Base-by-base conservation (phyloP, 805 yeast genomes). In the Yarrowia divulgata region DNA sequence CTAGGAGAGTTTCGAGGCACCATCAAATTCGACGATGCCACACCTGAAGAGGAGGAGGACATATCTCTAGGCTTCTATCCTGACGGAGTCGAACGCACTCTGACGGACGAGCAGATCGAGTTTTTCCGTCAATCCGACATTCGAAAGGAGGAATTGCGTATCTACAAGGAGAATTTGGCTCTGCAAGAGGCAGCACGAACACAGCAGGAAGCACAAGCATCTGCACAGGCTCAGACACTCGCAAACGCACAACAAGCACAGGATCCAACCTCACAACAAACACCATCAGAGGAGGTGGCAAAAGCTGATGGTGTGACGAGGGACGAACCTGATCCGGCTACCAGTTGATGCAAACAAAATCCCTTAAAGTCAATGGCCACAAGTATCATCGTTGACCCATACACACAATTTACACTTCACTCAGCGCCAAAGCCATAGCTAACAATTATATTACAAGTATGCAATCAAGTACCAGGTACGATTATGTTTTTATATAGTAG, bases 51-150 rank as follows among this genome's bases (percentile, higher is more conserved):
- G 29, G 66, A 60, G 13, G 3, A 23, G 42, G 63, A 40, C 16
- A 32, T 34, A 9, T 29, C 48, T 8, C 46, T 49, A 8, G 60
- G 68, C n/a, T 48, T 69, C 40, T 73, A 73, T 40, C 64, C 73
- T 19, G 75, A 74, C 40, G 75, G 75, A 9, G 68, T 70, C 3
- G 55, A 62, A 13, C 67, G 75, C 14, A 72, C 74, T 5, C 58
- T 74, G 45, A 74, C 74, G 1, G 75, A 74, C 40, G 73, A 74
- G 35, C 73, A 74, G 58, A 70, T 74, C 32, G 71, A 68, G 18
- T 73, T 69, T 48, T 74, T 74, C 50, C 67, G 73, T 13, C 69
- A 55, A 29, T 69, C 72, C 12, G 76, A 74, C 9, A n/a, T 32
- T 19, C 40, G 66, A 8, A 60, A 60, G 43, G 52, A 60, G 66